phyloP scores from a whole-genome alignment of 768 basidiomycete species.

The Crucibulum laeve region DNA sequence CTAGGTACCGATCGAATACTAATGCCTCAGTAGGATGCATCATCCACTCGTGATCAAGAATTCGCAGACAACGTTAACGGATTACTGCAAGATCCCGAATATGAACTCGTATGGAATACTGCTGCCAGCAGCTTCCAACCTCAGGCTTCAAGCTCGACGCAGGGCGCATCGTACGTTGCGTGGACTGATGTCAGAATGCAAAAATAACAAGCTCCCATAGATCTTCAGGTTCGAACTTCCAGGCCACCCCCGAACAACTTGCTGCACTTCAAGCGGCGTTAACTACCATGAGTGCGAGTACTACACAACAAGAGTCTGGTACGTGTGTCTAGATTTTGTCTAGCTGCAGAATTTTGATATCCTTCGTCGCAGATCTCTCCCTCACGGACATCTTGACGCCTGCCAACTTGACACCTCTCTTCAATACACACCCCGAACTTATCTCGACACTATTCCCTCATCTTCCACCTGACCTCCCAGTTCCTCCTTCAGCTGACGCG shows the following conservation, averaged over 20 bases:
- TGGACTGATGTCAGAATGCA: neutral
- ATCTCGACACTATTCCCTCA: constrained; percentile 72
- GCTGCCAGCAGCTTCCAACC: constrained; percentile 27
- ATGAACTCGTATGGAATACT: constrained; percentile 52
- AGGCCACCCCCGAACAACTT: constrained; percentile 62
- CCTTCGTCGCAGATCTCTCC: constrained; percentile 44
- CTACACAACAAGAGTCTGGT: constrained; percentile 27
- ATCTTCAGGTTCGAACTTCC: constrained; percentile 21
- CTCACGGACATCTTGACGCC: constrained; percentile 76
- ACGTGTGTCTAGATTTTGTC: too few species aligned
- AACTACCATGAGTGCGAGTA: constrained; percentile 34
- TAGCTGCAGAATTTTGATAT: neutral
- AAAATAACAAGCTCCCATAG: constrained; percentile 13
- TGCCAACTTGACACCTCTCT: constrained; percentile 66
- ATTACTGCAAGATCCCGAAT: constrained; percentile 63
- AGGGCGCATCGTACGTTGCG: constrained; percentile 5
- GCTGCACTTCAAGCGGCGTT: constrained; percentile 56
- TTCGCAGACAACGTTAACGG: constrained; percentile 71
- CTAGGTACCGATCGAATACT: neutral
- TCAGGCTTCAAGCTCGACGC: constrained; percentile 42
- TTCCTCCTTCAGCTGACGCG: constrained; percentile 62
- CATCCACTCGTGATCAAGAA: constrained; percentile 63
- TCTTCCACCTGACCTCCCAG: constrained; percentile 73
- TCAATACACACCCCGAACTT: constrained; percentile 65
- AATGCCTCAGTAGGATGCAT: constrained; percentile 51